Conservation (phyloP, 306 rosid species). For the Rosa chinensis region DNA sequence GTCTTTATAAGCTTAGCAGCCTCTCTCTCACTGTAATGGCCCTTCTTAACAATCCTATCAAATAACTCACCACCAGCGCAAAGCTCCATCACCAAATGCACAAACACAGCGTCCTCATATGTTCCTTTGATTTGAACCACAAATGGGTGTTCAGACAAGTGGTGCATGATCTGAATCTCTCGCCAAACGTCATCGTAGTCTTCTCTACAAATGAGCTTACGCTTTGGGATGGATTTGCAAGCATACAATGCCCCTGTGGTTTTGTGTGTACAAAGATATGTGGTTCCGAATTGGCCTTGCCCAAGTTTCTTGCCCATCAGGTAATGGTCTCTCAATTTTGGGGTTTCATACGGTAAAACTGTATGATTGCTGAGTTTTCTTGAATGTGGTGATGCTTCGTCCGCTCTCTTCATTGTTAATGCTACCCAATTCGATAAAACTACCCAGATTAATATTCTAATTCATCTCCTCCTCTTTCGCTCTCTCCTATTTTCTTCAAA, state of each 20-base stretch:
- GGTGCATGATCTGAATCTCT: slow-evolving; percentile 96
- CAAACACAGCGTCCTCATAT: slow-evolving; percentile 78
- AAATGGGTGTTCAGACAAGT: slow-evolving; percentile 64
- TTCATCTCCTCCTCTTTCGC: not conserved
- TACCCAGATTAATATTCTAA: not conserved
- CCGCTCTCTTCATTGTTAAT: slow-evolving; percentile 28
- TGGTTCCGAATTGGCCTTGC: slow-evolving; percentile 83
- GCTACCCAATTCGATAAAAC: not conserved
- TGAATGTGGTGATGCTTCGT: too few relatives aligned
- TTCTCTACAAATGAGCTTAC: slow-evolving; percentile 67
- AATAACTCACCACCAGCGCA: slow-evolving; percentile 90
- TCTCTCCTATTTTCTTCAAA: too few relatives aligned
- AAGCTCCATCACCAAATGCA: slow-evolving; percentile 85
- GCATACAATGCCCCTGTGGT: slow-evolving; percentile 52
- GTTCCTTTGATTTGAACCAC: slow-evolving; percentile 80
- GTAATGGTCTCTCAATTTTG: slow-evolving; percentile 69
- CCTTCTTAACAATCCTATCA: slow-evolving; percentile 79
- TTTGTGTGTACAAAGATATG: slow-evolving; percentile 65
- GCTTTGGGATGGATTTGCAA: slow-evolving; percentile 91
- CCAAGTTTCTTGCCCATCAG: slow-evolving; percentile 80
- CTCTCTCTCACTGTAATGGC: slow-evolving; percentile 86
- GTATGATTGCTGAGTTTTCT: not conserved
- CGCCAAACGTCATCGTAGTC: slow-evolving; percentile 91
- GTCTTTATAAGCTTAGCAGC: slow-evolving; percentile 75
- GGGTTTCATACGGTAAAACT: slow-evolving; percentile 72